Evolutionary conservation across 1,139 yeast genomes (phyloP).

Genomic region (Ogataea hybrid): DNA sequence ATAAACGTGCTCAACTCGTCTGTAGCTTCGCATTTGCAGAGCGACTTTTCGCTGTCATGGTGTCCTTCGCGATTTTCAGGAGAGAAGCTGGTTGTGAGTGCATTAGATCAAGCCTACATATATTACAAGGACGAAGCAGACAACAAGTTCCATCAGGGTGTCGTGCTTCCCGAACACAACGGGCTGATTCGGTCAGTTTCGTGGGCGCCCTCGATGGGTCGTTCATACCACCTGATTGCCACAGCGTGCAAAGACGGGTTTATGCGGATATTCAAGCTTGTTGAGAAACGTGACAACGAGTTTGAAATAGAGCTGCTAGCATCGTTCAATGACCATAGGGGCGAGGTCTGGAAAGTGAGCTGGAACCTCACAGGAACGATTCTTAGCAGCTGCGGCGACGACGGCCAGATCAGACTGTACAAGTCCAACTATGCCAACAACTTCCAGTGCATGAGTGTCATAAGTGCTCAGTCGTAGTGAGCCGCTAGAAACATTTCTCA

Average conservation of each 20-base stretch:
- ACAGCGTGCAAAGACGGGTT: constrained; percentile 96
- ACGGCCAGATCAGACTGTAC: constrained; percentile 90
- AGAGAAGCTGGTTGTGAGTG: constrained; percentile 82
- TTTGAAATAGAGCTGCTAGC: constrained; percentile 47
- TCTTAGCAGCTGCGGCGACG: constrained; percentile 92
- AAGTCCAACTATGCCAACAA: constrained; percentile 82
- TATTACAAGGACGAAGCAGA: constrained; percentile 47
- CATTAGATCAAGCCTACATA: constrained; percentile 82
- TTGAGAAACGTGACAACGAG: constrained; percentile 34
- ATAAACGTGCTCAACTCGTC: constrained; percentile 62
- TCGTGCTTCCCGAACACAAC: constrained; percentile 67
- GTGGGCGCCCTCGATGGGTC: constrained; percentile 98
- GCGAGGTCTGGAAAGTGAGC: constrained; percentile 91
- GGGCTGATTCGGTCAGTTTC: constrained; percentile 86
- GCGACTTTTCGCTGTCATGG: constrained; percentile 89
- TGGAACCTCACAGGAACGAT: constrained; percentile 96
- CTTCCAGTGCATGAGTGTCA: constrained; percentile 90
- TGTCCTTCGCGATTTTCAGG: constrained; percentile 84
- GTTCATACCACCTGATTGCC: constrained; percentile 83
- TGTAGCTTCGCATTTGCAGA: constrained; percentile 80
- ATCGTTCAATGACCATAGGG: constrained; percentile 40
- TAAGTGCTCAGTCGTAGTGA: constrained; percentile 54
- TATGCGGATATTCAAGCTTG: constrained; percentile 78
- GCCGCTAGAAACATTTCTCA: constrained; percentile 8
- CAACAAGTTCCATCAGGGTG: constrained; percentile 43